Base-by-base conservation (phyloP, 148 eudicot species). In the Polygonum aviculare region DNA sequence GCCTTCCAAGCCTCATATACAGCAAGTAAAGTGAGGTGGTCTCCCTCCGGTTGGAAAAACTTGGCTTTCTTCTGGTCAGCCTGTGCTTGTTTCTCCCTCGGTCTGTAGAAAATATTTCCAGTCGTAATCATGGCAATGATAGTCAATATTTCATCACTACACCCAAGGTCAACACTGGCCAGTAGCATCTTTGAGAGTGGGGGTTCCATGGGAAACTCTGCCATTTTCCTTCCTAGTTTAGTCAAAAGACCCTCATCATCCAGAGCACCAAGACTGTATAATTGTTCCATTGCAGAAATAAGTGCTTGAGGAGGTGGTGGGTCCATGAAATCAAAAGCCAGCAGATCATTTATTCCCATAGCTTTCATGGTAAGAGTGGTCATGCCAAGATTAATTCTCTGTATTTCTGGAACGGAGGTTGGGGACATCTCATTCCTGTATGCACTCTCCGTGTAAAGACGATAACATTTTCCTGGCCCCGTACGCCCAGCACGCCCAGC, bases 1-100 rank as follows among this genome's bases (percentile, higher is more conserved):
- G 94, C 93, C 81, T 95, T 95, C 97, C 98, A 95, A 9, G 98
- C 94, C 85, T 95, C 98, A 62, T 95, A 95, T 75, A 95, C 97
- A 81, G 97, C 98, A 78, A 95, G 97, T 52, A 95, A 82, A 0
- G 98, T 95, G 73, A 95, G 75, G 83, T 95, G 98, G 78, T 95
- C 98, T 52, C 97, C 98, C 80, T 92, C 98, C 5, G 97, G 91
- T 77, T 95, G 98, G 81, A 90, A 90, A 86, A 95, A 95, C 79
- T 95, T 95, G 62, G 97, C 98, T 78, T 87, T 89, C 77, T 86
- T 95, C 78, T 95, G 94, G 75, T 90, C 98, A 12, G 97, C 98
- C 81, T 88, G 93, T n/a, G 97, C 96, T 83, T 95, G 98, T 79
- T 95, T 95, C 82, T 95, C 98, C 81, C 94, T 84, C 0, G 98